These are phyloP conservation scores for Fusarium tanahbumbuense DNA, from an alignment of 2,329 filamentous ascomycete species.

Conservation along the genomic window DNA sequence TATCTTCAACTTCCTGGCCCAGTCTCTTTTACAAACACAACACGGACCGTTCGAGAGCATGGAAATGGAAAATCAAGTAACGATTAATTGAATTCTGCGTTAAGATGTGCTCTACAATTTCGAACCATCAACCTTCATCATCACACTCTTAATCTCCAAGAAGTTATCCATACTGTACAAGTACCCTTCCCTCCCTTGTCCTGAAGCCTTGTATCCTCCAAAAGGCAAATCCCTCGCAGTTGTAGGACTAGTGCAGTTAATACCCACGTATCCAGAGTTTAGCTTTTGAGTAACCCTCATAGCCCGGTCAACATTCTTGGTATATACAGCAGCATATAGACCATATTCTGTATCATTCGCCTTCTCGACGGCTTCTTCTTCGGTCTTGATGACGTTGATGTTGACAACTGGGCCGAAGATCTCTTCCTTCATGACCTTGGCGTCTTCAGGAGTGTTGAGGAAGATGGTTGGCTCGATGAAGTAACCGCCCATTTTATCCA, in stretches of 20 bases:
- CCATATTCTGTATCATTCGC: constrained; percentile 64
- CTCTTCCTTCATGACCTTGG: constrained; percentile 67
- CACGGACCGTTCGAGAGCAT: no score
- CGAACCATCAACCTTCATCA: constrained; percentile 32
- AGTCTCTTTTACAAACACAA: no score
- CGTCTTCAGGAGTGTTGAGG: constrained; percentile 40
- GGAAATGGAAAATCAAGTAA: no score
- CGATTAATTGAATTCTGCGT: neutral
- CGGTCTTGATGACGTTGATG: constrained; percentile 58
- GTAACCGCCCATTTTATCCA: constrained; percentile 19
- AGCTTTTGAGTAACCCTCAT: constrained; percentile 62
- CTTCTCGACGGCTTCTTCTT: constrained; percentile 49
- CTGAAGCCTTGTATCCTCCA: constrained; percentile 33
- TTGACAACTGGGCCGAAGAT: constrained; percentile 73
- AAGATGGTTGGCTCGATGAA: constrained; percentile 39
- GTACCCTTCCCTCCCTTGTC: constrained; percentile 26
- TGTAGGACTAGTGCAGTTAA: constrained; percentile 57
- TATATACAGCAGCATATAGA: constrained; percentile 67
- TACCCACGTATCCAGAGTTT: constrained; percentile 70
- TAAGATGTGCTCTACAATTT: constrained; percentile 7
- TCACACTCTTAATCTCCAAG: constrained; percentile 38
- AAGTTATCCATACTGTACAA: constrained; percentile 38
- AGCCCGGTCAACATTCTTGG: constrained; percentile 61
- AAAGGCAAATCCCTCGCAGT: constrained; percentile 27
- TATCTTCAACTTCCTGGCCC: no score